Percentiles rank a stretch among this genome's conserved stretches.
Conservation (phyloP, 345 rosid genomes). For the Eucalyptus curtisii region DNA sequence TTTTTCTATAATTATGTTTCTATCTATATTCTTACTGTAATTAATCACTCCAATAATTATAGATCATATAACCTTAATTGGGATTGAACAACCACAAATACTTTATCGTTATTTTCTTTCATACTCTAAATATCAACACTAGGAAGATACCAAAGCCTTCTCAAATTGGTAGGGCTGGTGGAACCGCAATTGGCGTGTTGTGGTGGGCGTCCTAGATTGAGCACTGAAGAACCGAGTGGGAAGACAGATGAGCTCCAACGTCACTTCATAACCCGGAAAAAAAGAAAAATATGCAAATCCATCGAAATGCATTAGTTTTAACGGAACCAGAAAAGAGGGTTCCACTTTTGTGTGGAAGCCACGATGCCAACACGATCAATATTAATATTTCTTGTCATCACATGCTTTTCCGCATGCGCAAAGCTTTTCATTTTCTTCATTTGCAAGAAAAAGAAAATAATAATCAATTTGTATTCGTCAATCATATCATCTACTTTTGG, state of each 20-base stretch:
- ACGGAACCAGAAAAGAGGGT: background rate
- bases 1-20: too few relatives aligned
- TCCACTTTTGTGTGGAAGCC: constrained; percentile 30
- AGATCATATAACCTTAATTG: background rate
- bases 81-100: background rate
- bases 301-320: background rate
- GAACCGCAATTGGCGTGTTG: background rate
- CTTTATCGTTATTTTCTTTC: background rate
- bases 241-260: background rate
- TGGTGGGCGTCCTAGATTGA: background rate
- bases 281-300: background rate
- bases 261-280: background rate
- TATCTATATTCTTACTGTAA: too few relatives aligned
- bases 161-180: background rate
- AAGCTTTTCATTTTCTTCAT: background rate
- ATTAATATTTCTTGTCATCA: background rate
- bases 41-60: background rate
- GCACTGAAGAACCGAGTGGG: background rate
- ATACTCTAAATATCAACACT: background rate
- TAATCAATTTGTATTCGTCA: background rate
- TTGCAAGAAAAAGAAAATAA: background rate
- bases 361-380: background rate
- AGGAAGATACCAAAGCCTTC: background rate
- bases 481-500: background rate
- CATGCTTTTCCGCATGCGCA: background rate